These are phyloP conservation scores for Syzygium syzygioides DNA, from an alignment of 441 rosid species.

Conservation along the genomic window DNA sequence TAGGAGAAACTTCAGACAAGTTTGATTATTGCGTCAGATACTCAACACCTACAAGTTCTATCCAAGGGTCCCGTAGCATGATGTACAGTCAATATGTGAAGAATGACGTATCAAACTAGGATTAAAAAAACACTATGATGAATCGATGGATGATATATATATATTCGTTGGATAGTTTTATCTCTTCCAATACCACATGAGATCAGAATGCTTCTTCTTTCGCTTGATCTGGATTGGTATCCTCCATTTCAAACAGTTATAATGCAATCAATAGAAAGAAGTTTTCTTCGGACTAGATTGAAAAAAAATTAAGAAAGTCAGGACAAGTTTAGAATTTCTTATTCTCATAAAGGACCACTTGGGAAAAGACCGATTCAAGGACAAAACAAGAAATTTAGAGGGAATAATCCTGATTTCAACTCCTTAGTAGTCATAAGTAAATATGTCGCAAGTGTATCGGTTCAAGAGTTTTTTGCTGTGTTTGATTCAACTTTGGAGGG, in stretches of 20 bases:
- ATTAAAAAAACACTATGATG: too few species aligned
- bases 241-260: neutral
- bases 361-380: neutral
- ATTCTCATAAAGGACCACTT: neutral
- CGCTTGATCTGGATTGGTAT: accelerated
- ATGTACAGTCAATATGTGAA: neutral
- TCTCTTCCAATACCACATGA: neutral
- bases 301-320: neutral
- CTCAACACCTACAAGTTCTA: too few species aligned
- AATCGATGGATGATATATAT: too few species aligned
- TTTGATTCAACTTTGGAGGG: too few species aligned
- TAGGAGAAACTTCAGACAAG: neutral
- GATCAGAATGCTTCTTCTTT: neutral
- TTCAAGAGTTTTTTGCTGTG: too few species aligned
- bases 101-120: too few species aligned
- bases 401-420: accelerated
- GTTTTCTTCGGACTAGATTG: neutral
- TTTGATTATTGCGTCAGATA: neutral
- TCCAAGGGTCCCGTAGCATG: too few species aligned
- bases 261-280: neutral
- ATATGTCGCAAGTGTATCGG: accelerated
- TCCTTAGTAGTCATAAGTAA: neutral
- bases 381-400: neutral
- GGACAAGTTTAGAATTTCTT: neutral
- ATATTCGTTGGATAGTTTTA: neutral